Evolutionary conservation across 2,329 filamentous ascomycete genomes (phyloP).

Genomic region (Cladosporium sp.): DNA sequence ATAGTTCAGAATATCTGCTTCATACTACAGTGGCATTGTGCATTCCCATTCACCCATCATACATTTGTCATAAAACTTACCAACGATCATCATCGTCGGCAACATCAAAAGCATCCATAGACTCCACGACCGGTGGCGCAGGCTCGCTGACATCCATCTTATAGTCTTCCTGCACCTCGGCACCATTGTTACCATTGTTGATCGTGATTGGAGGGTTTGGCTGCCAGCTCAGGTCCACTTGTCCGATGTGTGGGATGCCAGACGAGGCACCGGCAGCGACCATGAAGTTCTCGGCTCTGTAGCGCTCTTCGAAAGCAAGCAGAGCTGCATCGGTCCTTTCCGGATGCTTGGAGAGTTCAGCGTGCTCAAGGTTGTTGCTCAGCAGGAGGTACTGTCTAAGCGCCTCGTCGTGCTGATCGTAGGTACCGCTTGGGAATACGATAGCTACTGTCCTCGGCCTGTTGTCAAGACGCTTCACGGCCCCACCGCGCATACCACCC

Average conservation of each 20-base stretch:
- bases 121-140: slow-evolving; percentile 2
- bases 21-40: background rate
- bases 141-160: slow-evolving; percentile 14
- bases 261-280: slow-evolving; percentile 18
- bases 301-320: slow-evolving; percentile 43
- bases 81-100: slow-evolving; percentile 24
- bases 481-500: slow-evolving; percentile 48
- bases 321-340: slow-evolving; percentile 36
- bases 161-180: slow-evolving; percentile 7
- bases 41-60: background rate
- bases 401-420: slow-evolving; percentile 64
- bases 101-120: slow-evolving; percentile 16
- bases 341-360: slow-evolving; percentile 36
- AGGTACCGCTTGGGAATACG: slow-evolving; percentile 49
- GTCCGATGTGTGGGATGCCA: slow-evolving; percentile 58
- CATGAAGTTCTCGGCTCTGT: slow-evolving; percentile 59
- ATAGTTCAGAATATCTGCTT: background rate
- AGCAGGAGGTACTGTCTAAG: slow-evolving; percentile 65
- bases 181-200: background rate
- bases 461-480: slow-evolving; percentile 66
- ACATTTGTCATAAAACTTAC: slow-evolving; percentile 8
- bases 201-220: slow-evolving; percentile 5
- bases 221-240: slow-evolving; percentile 62
- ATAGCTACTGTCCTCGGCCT: slow-evolving; percentile 65
- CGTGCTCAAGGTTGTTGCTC: slow-evolving; percentile 34